These are phyloP conservation scores for Ambrosiella beaveri DNA, from an alignment of 2,329 filamentous ascomycete genomes.

Conservation along the genomic window DNA sequence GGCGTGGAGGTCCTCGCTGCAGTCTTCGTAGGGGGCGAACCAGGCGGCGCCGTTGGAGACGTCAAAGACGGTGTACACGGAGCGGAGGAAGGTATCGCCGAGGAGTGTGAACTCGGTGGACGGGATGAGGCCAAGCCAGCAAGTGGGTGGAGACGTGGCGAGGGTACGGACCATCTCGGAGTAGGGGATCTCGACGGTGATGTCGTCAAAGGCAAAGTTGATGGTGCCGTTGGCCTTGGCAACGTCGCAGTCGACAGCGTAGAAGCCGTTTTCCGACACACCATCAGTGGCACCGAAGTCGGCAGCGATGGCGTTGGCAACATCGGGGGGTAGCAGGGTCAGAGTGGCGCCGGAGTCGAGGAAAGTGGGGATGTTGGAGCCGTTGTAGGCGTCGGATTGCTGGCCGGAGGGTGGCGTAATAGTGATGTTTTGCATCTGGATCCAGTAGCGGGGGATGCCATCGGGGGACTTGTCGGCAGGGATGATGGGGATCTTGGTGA, in stretches of 20 bases:
- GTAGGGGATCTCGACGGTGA: slow-evolving; percentile 32
- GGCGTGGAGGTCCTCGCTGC: slow-evolving; percentile 20
- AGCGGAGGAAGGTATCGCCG: slow-evolving; percentile 36
- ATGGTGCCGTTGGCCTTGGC: slow-evolving; percentile 25
- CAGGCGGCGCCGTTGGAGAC: slow-evolving; percentile 30
- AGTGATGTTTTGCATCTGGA: slow-evolving; percentile 28
- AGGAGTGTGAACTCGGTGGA: slow-evolving; percentile 31
- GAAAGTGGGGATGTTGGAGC: slow-evolving; percentile 36
- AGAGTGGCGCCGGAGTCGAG: slow-evolving; percentile 56
- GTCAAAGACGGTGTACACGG: slow-evolving; percentile 36
- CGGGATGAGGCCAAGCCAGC: slow-evolving; percentile 33
- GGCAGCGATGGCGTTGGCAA: slow-evolving; percentile 32
- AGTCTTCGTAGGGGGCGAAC: slow-evolving; percentile 34
- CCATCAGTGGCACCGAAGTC: slow-evolving; percentile 28
- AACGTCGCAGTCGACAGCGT: slow-evolving; percentile 28
- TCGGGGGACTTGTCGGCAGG: slow-evolving; percentile 37
- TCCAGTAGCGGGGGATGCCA: slow-evolving; percentile 34
- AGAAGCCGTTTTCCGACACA: slow-evolving; percentile 27
- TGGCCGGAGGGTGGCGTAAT: slow-evolving; percentile 23
- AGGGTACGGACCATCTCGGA: slow-evolving; percentile 24
- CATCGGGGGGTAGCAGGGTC: slow-evolving; percentile 42
- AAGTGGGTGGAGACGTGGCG: slow-evolving; percentile 18
- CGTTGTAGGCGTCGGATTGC: slow-evolving; percentile 19
- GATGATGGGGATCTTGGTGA: slow-evolving; percentile 46
- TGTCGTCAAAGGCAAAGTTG: slow-evolving; percentile 31